Evolutionary conservation across 192 early-diverging fungal genomes (phyloP), one percentile per base, ranked within the genome.

Genomic region (Chytriomyces sp.): DNA sequence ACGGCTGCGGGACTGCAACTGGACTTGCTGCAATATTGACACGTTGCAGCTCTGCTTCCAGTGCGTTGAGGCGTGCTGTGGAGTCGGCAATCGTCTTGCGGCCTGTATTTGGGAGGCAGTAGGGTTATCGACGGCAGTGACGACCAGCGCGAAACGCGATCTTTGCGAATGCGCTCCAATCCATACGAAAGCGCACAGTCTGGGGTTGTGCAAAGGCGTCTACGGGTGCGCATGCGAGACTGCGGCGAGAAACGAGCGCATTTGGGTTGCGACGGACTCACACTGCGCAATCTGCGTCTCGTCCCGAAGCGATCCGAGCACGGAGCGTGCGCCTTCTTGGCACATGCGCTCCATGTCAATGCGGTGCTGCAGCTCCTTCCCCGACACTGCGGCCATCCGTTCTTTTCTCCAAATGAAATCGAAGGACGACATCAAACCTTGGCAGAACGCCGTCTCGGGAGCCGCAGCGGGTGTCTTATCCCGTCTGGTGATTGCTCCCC

Each of bases 401-500:
- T n/a, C n/a, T n/a, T n/a, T n/a, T n/a, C n/a, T n/a, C n/a, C n/a
- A n/a, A n/a, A n/a, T n/a, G n/a, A n/a, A n/a, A n/a, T n/a, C n/a
- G n/a, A n/a, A n/a, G n/a, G 22, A 49, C 17, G 14, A 14, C 44
- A 3, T 49, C 2, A 49, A 14, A 49, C 17, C 44, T 22, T 77
- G 53, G 66, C 70, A 86, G 72, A 80, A 82, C 59, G 84, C 86
- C 5, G 66, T 86, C 17, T 74, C 79, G 65, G 90, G 89, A 3
- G 85, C 81, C 12, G 70, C 80, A 10, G 89, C 86, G 32, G 90
- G 90, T 8, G 81, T 89, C 6, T 70, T 86, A 25, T 86, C 85
- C 37, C 87, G 96, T 17, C 89, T 93, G 52, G 82, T 94, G 1
- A 91, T 96, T 36, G 89, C 96, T 12, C 96, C 96, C 6, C 81